Percentiles rank a stretch among this genome's conserved stretches.
Evolutionary conservation across 306 rosid genomes (phyloP).

Genomic region (Fragaria vesca): DNA sequence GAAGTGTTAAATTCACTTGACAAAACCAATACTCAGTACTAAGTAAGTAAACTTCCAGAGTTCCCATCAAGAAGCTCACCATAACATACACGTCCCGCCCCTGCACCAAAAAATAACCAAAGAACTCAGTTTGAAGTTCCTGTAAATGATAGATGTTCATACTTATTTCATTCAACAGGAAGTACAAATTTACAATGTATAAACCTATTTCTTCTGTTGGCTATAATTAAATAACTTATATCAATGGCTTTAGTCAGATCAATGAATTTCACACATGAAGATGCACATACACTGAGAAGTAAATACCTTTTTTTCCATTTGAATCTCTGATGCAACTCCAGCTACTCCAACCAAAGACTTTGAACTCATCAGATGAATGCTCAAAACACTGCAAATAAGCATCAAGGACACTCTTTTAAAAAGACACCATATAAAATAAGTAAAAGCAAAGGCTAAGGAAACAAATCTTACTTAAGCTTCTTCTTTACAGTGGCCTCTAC

Average conservation of each 20-base stretch:
- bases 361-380: slow-evolving; percentile 46
- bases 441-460: not conserved
- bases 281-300: not conserved
- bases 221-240: slow-evolving; percentile 13
- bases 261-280: not conserved
- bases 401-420: not conserved
- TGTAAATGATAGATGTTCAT: not conserved
- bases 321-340: slow-evolving; percentile 84
- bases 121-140: not conserved
- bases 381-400: slow-evolving; percentile 52
- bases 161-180: not conserved
- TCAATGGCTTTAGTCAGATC: slow-evolving; percentile 3
- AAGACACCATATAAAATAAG: not conserved
- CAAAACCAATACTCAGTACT: not conserved
- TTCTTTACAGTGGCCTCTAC: slow-evolving; percentile 37
- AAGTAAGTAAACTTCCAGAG: slow-evolving; percentile 18
- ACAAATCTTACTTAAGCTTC: not conserved
- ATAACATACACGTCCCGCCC: slow-evolving; percentile 92
- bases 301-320: slow-evolving; percentile 86
- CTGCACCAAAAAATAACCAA: slow-evolving; percentile 48
- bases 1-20: not conserved
- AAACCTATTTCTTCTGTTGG: not conserved
- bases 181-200: not conserved
- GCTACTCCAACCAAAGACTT: slow-evolving; percentile 87
- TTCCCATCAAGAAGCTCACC: slow-evolving; percentile 51